Conservation (phyloP, 495 filamentous ascomycete genomes). For the Penicillium bialowiezense region DNA sequence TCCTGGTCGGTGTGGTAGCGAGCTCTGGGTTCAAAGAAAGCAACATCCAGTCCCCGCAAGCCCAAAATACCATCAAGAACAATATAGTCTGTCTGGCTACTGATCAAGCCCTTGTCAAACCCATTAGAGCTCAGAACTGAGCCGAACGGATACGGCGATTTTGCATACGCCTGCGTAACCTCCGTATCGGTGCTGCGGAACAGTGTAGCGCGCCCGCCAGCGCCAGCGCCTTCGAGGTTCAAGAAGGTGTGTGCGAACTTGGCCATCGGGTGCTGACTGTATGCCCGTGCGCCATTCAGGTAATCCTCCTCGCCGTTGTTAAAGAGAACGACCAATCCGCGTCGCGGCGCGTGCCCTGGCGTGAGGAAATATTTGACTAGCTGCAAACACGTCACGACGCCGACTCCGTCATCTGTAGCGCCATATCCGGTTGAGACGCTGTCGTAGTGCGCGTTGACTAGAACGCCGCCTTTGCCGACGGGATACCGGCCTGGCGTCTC, state of each 20-base stretch:
- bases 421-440: constrained; percentile 88
- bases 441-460: constrained; percentile 96
- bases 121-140: constrained; percentile 78
- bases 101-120: constrained; percentile 72
- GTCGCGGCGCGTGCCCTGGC: constrained; percentile 68
- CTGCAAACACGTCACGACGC: constrained; percentile 81
- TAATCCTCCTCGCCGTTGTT: constrained; percentile 98
- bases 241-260: constrained; percentile 79
- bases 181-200: constrained; percentile 87
- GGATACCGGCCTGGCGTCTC: constrained; percentile 39
- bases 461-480: constrained; percentile 67
- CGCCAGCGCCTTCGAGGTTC: constrained; percentile 93
- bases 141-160: constrained; percentile 73
- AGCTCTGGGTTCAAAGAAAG: constrained; percentile 82
- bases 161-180: constrained; percentile 75
- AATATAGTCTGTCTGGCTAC: constrained; percentile 85
- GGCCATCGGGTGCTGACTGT: constrained; percentile 75
- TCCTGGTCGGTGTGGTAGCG: constrained; percentile 92
- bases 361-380: constrained; percentile 85
- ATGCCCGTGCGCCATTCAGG: constrained; percentile 85
- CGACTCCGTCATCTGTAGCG: constrained; percentile 92
- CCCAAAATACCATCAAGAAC: constrained; percentile 79
- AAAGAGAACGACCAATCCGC: constrained; percentile 78
- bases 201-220: constrained; percentile 81
- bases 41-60: constrained; percentile 85